Evolutionary conservation across 768 basidiomycete species (phyloP).

Genomic region (Gymnopilus junonius): DNA sequence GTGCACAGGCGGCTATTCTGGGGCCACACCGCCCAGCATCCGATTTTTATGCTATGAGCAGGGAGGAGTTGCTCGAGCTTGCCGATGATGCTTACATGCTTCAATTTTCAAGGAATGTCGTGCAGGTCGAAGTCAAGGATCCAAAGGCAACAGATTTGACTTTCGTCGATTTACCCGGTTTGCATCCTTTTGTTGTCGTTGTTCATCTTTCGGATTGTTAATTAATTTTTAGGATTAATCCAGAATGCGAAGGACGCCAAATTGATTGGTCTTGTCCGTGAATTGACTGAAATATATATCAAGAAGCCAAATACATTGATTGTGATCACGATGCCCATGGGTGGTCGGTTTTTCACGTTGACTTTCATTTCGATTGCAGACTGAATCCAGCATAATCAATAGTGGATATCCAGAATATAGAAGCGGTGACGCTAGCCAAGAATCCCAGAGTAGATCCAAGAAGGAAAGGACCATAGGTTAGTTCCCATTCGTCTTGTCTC

Average conservation of each 20-base stretch:
- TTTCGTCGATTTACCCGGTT: conserved; percentile 61
- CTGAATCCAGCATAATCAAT: not conserved
- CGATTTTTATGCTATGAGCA: conserved; percentile 30
- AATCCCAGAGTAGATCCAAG: conserved; percentile 58
- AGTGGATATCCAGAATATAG: conserved; percentile 76
- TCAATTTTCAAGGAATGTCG: conserved; percentile 42
- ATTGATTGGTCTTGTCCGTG: conserved; percentile 47
- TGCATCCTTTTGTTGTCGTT: conserved; percentile 2
- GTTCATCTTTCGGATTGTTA: conserved; percentile 16
- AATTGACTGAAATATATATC: conserved; percentile 54
- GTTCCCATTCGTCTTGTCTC: not conserved
- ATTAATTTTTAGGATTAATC: conserved; percentile 50
- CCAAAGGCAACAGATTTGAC: conserved; percentile 49
- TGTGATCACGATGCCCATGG: conserved; percentile 69
- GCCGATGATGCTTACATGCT: not conserved
- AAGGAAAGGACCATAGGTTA: conserved; percentile 68
- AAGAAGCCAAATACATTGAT: conserved; percentile 57
- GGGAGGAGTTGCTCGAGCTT: conserved; percentile 24
- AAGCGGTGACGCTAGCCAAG: conserved; percentile 56
- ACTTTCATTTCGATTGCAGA: not conserved
- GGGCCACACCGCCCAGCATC: conserved; percentile 38
- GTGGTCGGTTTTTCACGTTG: conserved; percentile 42
- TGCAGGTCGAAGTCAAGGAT: conserved; percentile 51
- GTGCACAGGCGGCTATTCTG: conserved; percentile 64
- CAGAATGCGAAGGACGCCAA: conserved; percentile 48